Base-by-base conservation (phyloP, 352 stramenopile species). In the Globisporangium viniferum region DNA sequence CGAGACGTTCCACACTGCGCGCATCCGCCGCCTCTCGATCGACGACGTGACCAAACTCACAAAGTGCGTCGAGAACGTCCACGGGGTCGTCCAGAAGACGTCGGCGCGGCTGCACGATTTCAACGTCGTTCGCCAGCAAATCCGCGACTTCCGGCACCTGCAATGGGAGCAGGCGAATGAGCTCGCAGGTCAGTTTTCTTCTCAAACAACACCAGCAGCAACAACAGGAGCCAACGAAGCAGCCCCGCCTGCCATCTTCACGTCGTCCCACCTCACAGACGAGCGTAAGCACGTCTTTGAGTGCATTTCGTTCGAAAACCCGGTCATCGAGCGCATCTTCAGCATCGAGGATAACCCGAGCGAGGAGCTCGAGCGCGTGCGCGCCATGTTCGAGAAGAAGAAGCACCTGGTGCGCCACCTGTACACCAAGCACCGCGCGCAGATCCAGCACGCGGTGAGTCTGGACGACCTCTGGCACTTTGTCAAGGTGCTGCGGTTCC, bases 391-490 rank as follows among this genome's bases (percentile, higher is more conserved):
- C 8, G 77, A 92, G 71, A 76, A 75, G 9, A 77, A 90, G 41
- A 79, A 89, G 67, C 59, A 77, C n/a, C 22, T 78, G 9, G 70
- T 93, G 57, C 81, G 80, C 0, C 73, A 81, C 39, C 39, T 93
- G 27, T 93, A 93, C 74, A 76, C 73, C 22, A 80, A 76, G 49
- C 71, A 82, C 54, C 74, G 75, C 2, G 31, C 70, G 2, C 73
- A 78, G 4, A 71, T 78, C 22, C 73, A 72, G 15, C 73, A 90
- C 61, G 85, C 79, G 5, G 67, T 86, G 60, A 90, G 70, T 31
- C 71, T 92, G 10, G 83, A 91, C 22, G 85, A 90, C 35, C 58
- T 93, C 9, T 93, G 83, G 81, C 85, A 90, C 48, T 60, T 88
- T 33, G 76, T 89, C 68, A 92, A 91, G 58, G 73, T 88, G 15